Base-by-base conservation (phyloP, 257 asterid genomes). In the Cruciata laevipes region DNA sequence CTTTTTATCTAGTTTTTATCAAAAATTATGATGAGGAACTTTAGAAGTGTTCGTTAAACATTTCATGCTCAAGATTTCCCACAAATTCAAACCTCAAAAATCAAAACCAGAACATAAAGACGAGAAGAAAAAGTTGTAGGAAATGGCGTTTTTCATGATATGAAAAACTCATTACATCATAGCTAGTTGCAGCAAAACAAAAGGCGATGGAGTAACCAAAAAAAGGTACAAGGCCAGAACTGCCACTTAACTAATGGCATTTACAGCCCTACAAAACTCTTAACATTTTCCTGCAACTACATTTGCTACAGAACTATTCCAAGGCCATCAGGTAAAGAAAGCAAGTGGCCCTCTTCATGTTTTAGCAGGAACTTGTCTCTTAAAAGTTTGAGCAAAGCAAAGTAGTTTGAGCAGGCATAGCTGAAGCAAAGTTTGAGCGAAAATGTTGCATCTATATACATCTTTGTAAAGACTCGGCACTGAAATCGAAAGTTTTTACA, bases 221-320 rank as follows among this genome's bases (percentile, higher is more conserved):
- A 9, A 65, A 1, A 3, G 30, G 30, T 27, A 21, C 31, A 47
- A 17, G 69, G 56, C 69, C 42, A 65, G 33, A 65, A 47, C 69
- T 24, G 60, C 42, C 69, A 44, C 27, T 44, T 9, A 7, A 7
- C 27, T 55, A 23, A n/a, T 23, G 24, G 27, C 61, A 55, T 55
- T 55, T 11, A 23, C 37, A 44, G 49, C 38, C 53, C 23, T 23
- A 69, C 73, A 42, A 62, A 70, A 49, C 44, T 61, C 56, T 61
- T 31, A 55, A 49, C 24, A 23, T 27, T 42, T 42, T 62, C 51
- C 40, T 27, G 66, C 60, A 20, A 51, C 38, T 51, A 52, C 25
- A 37, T 25, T 25, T 21, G 70, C 42, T 33, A 63, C 49, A 60
- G 62, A 52, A 71, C 49, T 20, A 65, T 38, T 33, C 67, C 42